These are phyloP conservation scores for Diaporthe australafricana DNA, from an alignment of 2,329 filamentous ascomycete species.

Conservation along the genomic window DNA sequence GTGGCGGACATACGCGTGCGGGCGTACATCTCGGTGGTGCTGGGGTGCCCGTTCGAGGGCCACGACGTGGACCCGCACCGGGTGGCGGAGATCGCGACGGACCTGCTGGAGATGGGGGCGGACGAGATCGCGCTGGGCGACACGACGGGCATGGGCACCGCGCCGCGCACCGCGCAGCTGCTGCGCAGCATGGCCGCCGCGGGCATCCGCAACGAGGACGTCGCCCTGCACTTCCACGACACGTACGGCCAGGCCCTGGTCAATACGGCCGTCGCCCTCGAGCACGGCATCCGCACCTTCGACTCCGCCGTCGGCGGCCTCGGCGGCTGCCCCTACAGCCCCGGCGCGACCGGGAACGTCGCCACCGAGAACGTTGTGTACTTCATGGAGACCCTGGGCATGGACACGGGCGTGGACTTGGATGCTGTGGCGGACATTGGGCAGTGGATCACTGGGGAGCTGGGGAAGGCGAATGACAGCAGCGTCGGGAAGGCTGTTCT, in stretches of 20 bases:
- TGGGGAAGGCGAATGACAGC: conserved; percentile 73
- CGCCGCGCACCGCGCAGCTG: conserved; percentile 74
- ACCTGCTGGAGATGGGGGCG: conserved; percentile 84
- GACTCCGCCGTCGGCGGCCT: conserved; percentile 84
- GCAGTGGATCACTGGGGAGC: conserved; percentile 74
- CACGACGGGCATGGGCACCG: conserved; percentile 90
- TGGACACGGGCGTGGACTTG: conserved; percentile 79
- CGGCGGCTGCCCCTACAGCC: conserved; percentile 87
- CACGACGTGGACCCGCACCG: conserved; percentile 71
- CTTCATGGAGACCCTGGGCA: conserved; percentile 78
- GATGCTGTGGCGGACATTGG: conserved; percentile 76
- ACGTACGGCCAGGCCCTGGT: conserved; percentile 89
- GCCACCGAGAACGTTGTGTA: conserved; percentile 88
- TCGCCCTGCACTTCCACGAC: conserved; percentile 90
- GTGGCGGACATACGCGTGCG: conserved; percentile 74
- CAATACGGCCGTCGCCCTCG: conserved; percentile 81
- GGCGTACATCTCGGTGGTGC: conserved; percentile 83
- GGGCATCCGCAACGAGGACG: conserved; percentile 74
- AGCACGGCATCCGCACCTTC: conserved; percentile 82
- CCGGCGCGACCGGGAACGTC: conserved; percentile 88
- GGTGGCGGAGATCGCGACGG: conserved; percentile 75
- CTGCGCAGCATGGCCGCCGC: conserved; percentile 74
- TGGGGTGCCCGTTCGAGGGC: conserved; percentile 83
- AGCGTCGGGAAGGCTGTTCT: conserved; percentile 75
- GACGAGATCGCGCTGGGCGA: conserved; percentile 93